Evolutionary conservation across 495 filamentous ascomycete genomes (phyloP), one percentile per base, ranked within the genome.

Genomic region (Halenospora varia): DNA sequence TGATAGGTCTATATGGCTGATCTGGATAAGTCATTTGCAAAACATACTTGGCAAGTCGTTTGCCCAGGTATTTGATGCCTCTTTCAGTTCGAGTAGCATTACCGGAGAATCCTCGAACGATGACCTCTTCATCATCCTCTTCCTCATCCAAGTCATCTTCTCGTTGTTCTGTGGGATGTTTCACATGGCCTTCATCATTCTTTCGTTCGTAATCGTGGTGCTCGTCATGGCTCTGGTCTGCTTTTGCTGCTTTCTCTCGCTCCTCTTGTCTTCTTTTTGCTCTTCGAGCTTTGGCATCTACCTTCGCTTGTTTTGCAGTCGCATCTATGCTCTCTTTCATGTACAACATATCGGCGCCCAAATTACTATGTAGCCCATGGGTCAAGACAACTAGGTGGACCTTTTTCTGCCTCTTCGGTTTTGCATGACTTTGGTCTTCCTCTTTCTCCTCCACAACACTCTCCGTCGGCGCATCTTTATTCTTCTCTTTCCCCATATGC

Each of bases 311-410:
- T 59, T 76, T 86, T 1, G 84, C 85, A 23, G 89, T 84, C 26
- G 85, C 83, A 70, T 98, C 95, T 52, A 98, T 97, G 63, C 90
- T 92, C 69, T 98, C 94, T 66, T 98, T 98, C 63, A 98, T 70
- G 68, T 88, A 98, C 24, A 98, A 76, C 95, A 98, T 96, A 73
- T 98, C 94, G 41, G 90, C 84, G 1, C 95, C 91, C n/a, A 96
- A 79, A 71, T 98, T 98, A 71, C 92, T 95, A 69, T 97, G 94
- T 59, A 98, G 71, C 0, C 94, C 94, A 76, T 98, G 94, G 0
- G 94, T 97, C 53, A 98, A 68, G 8, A 98, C 78, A 9, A 98
- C 94, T 56, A 98, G 75, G 66, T 98, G 94, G 0, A 97, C 75
- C 62, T 85, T 91, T 73, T 89, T 93, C 62, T 69, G 76, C 65